These are phyloP conservation scores for Micractinium conductrix DNA, from an alignment of 139 green algal genomes.

Conservation along the genomic window DNA sequence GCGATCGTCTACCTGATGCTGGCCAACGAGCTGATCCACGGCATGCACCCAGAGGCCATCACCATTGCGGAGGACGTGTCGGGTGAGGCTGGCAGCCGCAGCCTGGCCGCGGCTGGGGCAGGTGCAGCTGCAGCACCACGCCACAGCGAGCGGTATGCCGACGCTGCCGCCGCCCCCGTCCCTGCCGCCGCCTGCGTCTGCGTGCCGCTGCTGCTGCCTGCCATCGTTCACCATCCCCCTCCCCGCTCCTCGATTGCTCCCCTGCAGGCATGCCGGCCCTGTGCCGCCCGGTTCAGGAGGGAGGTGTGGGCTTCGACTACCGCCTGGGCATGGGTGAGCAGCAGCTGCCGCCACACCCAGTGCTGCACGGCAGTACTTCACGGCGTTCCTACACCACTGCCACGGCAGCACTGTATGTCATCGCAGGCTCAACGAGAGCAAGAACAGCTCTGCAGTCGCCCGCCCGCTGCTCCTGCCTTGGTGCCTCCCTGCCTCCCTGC, in stretches of 20 bases:
- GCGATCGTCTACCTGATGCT: constrained; percentile 97
- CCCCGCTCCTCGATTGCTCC: not conserved
- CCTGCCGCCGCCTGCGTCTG: too few relatives aligned
- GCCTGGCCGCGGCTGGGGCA: too few relatives aligned
- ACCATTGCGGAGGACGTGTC: constrained; percentile 96
- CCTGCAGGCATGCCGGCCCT: constrained; percentile 87
- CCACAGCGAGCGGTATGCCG: too few relatives aligned
- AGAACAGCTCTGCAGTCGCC: too few relatives aligned
- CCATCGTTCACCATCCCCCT: not conserved
- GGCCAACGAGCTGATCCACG: constrained; percentile 89
- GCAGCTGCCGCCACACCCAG: too few relatives aligned
- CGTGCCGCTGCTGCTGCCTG: too few relatives aligned
- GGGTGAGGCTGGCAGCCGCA: constrained; percentile 42
- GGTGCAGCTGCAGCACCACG: too few relatives aligned
- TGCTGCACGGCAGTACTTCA: too few relatives aligned
- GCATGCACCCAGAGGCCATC: constrained; percentile 69
- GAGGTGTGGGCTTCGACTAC: constrained; percentile 96
- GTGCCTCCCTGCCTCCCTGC: not conserved
- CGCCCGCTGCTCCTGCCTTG: too few relatives aligned
- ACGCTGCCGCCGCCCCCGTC: not conserved
- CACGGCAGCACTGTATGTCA: too few relatives aligned
- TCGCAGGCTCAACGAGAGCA: too few relatives aligned
- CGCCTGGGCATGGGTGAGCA: constrained; percentile 87
- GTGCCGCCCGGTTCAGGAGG: constrained; percentile 85
- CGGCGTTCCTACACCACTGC: too few relatives aligned